Conservation (phyloP, 495 filamentous ascomycete species). For the Podospora comata region DNA sequence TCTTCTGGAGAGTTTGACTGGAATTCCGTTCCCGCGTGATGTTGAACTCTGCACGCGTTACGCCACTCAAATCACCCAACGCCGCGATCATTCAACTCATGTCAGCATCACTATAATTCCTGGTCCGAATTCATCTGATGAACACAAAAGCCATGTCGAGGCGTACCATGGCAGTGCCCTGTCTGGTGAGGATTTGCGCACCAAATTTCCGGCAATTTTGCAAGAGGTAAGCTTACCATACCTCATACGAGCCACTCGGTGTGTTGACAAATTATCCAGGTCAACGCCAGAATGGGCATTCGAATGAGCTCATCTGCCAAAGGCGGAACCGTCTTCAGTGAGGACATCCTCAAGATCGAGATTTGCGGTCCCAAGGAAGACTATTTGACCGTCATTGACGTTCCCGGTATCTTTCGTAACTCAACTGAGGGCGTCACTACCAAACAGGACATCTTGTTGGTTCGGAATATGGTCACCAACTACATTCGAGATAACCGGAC, state of each 20-base stretch:
- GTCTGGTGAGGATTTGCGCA: conserved; percentile 18
- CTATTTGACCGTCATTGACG: conserved; percentile 60
- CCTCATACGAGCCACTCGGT: not conserved
- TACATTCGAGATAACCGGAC: conserved; percentile 48
- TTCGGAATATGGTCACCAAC: conserved; percentile 50
- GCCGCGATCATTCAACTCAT: conserved; percentile 23
- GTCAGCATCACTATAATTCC: conserved; percentile 46
- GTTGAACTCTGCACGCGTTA: conserved; percentile 52
- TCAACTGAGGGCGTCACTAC: conserved; percentile 46
- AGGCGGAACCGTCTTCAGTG: conserved; percentile 39
- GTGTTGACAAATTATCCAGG: conserved; percentile 22
- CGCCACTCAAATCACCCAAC: conserved; percentile 54
- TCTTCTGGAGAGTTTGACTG: conserved; percentile 48
- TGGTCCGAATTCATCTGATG: conserved; percentile 28
- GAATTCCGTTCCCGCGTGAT: conserved; percentile 45
- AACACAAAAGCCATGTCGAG: conserved; percentile 20
- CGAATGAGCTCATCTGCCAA: conserved; percentile 16
- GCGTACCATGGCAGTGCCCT: conserved; percentile 15
- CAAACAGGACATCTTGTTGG: conserved; percentile 47
- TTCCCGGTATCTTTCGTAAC: conserved; percentile 63
- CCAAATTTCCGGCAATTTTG: conserved; percentile 26
- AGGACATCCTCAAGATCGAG: conserved; percentile 55
- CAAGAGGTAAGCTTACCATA: conserved; percentile 22
- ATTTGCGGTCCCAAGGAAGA: conserved; percentile 52
- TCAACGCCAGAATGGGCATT: conserved; percentile 40